Evolutionary conservation across 768 basidiomycete species (phyloP).

Genomic region (Tremella fuciformis): DNA sequence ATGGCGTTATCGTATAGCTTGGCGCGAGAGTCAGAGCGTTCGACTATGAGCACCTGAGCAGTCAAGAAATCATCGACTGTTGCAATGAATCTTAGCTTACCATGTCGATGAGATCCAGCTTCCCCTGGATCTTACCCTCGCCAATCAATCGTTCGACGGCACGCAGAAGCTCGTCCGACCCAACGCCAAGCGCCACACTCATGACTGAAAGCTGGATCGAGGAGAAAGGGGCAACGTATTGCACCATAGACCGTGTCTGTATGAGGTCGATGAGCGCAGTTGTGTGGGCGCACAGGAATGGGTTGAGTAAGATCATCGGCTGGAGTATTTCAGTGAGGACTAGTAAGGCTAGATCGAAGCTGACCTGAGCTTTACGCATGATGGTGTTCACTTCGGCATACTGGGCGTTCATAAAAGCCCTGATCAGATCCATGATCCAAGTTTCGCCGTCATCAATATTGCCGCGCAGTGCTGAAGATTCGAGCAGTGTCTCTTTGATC

Average conservation of each 20-base stretch:
- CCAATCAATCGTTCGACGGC: conserved; percentile 77
- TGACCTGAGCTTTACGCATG: conserved; percentile 68
- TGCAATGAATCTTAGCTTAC: conserved; percentile 51
- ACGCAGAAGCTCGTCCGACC: conserved; percentile 65
- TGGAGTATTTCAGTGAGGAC: background rate
- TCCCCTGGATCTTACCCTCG: conserved; percentile 69
- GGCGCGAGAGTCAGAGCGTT: background rate
- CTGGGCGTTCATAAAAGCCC: conserved; percentile 78
- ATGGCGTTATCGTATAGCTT: background rate
- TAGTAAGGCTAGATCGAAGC: conserved; percentile 2
- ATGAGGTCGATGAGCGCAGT: conserved; percentile 65
- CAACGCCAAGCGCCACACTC: conserved; percentile 81
- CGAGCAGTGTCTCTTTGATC: conserved; percentile 64
- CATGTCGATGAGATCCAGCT: conserved; percentile 87
- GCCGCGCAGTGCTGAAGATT: conserved; percentile 66
- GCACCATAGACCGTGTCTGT: conserved; percentile 70
- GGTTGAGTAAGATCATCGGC: conserved; percentile 71
- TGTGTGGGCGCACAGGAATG: conserved; percentile 72
- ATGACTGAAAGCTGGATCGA: conserved; percentile 79
- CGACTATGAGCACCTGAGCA: background rate
- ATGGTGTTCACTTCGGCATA: conserved; percentile 79
- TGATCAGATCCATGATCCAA: conserved; percentile 79
- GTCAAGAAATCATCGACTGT: background rate
- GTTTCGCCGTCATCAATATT: conserved; percentile 76
- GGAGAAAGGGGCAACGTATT: conserved; percentile 88